These are phyloP conservation scores for Hypoxylon sp. DNA, from an alignment of 2,329 filamentous ascomycete species.

Conservation along the genomic window DNA sequence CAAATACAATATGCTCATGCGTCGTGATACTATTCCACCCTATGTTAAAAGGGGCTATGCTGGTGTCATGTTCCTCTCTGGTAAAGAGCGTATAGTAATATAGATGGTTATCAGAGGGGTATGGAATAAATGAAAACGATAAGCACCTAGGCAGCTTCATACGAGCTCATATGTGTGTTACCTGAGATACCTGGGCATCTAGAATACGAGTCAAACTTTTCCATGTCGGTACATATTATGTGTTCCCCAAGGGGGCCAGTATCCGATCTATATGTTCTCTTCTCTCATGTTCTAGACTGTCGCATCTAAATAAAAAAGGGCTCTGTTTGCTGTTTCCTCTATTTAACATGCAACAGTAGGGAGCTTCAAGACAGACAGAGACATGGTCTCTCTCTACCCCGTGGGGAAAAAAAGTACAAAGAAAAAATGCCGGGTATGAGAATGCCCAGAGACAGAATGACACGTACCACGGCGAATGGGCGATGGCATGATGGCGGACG, in stretches of 20 bases:
- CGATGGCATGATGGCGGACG: constrained; percentile 33
- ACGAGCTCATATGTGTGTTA: constrained; percentile 15
- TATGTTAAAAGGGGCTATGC: not conserved
- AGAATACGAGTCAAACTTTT: constrained; percentile 3
- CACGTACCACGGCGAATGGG: constrained; percentile 21
- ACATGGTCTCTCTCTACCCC: constrained; percentile 27
- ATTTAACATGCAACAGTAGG: not conserved
- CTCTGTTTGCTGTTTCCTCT: not conserved
- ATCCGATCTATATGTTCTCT: not conserved
- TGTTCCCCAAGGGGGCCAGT: not conserved
- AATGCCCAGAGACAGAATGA: constrained; percentile 6
- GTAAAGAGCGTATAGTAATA: constrained; percentile 2
- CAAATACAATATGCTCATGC: constrained; percentile 6
- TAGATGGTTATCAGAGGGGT: not conserved
- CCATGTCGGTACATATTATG: not conserved
- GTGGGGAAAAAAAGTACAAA: constrained; percentile 31
- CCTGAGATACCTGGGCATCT: not conserved
- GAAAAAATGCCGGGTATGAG: constrained; percentile 29
- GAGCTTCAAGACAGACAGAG: not conserved
- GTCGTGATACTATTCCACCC: constrained; percentile 11
- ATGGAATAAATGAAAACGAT: constrained; percentile 8
- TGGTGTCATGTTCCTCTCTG: constrained; percentile 8
- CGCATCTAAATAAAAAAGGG: not conserved
- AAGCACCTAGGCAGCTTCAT: not conserved
- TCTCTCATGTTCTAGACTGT: constrained; percentile 4